Conservation (phyloP, 2,329 filamentous ascomycete species). For the Tolypocladium tropicale region DNA sequence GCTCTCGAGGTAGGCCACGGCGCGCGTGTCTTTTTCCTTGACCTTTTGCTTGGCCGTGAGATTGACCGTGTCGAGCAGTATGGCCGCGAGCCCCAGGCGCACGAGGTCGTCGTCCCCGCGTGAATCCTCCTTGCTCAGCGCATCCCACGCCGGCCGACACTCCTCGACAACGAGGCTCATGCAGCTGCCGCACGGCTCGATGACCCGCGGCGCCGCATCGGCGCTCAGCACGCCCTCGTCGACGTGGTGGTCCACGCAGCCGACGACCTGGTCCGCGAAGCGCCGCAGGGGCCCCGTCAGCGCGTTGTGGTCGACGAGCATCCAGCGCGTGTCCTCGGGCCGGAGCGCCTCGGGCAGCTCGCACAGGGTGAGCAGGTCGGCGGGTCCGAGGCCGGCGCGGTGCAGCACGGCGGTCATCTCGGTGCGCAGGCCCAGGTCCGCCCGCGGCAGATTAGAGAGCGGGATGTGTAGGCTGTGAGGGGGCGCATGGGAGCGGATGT, state of each 20-base stretch:
- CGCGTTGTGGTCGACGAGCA: slow-evolving; percentile 72
- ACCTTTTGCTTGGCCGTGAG: slow-evolving; percentile 55
- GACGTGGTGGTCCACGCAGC: slow-evolving; percentile 70
- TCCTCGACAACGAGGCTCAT: slow-evolving; percentile 57
- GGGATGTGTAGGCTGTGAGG: slow-evolving; percentile 55
- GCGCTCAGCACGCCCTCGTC: slow-evolving; percentile 50
- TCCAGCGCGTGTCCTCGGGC: slow-evolving; percentile 52
- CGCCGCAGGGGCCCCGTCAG: slow-evolving; percentile 50
- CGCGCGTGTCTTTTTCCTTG: slow-evolving; percentile 47
- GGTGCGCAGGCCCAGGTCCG: slow-evolving; percentile 60
- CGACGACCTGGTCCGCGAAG: slow-evolving; percentile 44
- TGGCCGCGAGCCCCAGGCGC: slow-evolving; percentile 55
- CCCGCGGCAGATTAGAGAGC: slow-evolving; percentile 57
- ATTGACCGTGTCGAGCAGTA: slow-evolving; percentile 64
- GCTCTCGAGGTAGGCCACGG: slow-evolving; percentile 48
- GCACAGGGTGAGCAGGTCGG: slow-evolving; percentile 54
- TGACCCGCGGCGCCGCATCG: slow-evolving; percentile 44
- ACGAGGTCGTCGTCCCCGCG: slow-evolving; percentile 49
- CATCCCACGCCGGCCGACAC: slow-evolving; percentile 47
- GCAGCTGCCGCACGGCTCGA: slow-evolving; percentile 63
- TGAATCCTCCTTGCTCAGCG: slow-evolving; percentile 19
- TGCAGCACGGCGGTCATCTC: slow-evolving; percentile 59
- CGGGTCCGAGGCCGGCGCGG: slow-evolving; percentile 44
- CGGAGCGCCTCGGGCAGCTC: slow-evolving; percentile 34
- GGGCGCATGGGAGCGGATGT: slow-evolving; percentile 53